Percentiles rank a stretch among this genome's conserved stretches.
Conservation (phyloP, 2,329 filamentous ascomycete species). For the Xylaria sp. region DNA sequence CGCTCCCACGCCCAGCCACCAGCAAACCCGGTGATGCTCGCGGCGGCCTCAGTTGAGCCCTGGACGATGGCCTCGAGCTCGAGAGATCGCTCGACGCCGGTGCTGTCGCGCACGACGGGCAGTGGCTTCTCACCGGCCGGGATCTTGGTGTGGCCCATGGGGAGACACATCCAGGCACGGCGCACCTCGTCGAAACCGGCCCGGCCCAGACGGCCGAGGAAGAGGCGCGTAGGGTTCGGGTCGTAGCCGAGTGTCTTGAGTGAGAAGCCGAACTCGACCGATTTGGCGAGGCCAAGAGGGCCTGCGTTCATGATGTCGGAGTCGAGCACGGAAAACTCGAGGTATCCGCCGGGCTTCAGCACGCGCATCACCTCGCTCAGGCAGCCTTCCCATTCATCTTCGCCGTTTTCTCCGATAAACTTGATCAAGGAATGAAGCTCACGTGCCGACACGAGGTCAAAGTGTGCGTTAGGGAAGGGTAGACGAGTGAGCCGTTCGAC, state of each 20-base stretch:
- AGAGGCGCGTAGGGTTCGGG: constrained; percentile 82
- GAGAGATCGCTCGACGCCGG: constrained; percentile 57
- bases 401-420: constrained; percentile 71
- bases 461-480: constrained; percentile 86
- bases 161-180: constrained; percentile 88
- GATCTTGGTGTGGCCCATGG: constrained; percentile 72
- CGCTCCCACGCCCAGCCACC: constrained; percentile 95
- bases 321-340: constrained; percentile 92
- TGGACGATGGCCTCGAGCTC: constrained; percentile 71
- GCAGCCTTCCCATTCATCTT: constrained; percentile 90
- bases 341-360: constrained; percentile 90
- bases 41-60: constrained; percentile 78
- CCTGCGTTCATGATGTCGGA: constrained; percentile 90
- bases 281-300: constrained; percentile 80
- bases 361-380: constrained; percentile 88
- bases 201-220: constrained; percentile 77
- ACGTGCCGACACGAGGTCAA: constrained; percentile 91
- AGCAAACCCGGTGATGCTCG: constrained; percentile 81
- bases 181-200: constrained; percentile 84
- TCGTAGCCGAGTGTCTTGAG: constrained; percentile 93
- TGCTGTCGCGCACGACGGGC: constrained; percentile 47
- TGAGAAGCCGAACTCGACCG: constrained; percentile 91
- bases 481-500: constrained; percentile 82
- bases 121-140: constrained; percentile 53
- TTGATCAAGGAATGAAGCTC: constrained; percentile 88